Conservation (phyloP, 2,329 filamentous ascomycete species). For the Nannizziopsis barbatae region DNA sequence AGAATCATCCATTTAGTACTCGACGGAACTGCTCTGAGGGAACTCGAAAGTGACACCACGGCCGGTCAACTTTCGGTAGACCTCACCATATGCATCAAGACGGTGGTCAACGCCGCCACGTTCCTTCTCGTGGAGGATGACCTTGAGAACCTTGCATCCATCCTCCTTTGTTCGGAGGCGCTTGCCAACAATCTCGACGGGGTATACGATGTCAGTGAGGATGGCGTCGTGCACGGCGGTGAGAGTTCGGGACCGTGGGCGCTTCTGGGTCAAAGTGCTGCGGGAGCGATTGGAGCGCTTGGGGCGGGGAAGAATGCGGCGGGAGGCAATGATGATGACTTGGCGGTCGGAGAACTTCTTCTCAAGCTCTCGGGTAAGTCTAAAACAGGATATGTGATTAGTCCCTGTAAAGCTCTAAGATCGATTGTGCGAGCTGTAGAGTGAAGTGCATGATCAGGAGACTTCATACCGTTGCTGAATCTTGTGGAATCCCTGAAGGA, state of each 20-base stretch:
- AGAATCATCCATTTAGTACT: constrained; percentile 55
- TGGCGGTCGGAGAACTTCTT: constrained; percentile 99
- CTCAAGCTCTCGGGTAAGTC: constrained; percentile 99
- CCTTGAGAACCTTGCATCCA: constrained; percentile 96
- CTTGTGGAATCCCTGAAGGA: constrained; percentile 97
- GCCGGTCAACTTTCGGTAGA: constrained; percentile 96
- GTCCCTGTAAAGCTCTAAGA: background rate
- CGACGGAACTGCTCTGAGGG: constrained; percentile 66
- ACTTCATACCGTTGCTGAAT: constrained; percentile 92
- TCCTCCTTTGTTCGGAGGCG: constrained; percentile 97
- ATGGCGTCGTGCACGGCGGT: constrained; percentile 98
- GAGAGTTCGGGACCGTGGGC: constrained; percentile 91
- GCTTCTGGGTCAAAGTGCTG: constrained; percentile 97
- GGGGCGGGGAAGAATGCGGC: constrained; percentile 95
- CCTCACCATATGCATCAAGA: constrained; percentile 98
- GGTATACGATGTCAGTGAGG: constrained; percentile 95
- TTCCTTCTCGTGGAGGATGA: constrained; percentile 99
- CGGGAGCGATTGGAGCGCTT: constrained; percentile 96
- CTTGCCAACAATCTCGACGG: constrained; percentile 99
- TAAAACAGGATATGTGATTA: constrained; percentile 28
- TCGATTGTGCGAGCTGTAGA: background rate
- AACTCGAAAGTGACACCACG: constrained; percentile 98
- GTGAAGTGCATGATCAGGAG: constrained; percentile 14
- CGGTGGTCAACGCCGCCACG: constrained; percentile 98
- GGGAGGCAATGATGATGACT: constrained; percentile 96